Evolutionary conservation across 1,284 basidiomycete genomes (phyloP).

Genomic region (Trichosporon asahii): DNA sequence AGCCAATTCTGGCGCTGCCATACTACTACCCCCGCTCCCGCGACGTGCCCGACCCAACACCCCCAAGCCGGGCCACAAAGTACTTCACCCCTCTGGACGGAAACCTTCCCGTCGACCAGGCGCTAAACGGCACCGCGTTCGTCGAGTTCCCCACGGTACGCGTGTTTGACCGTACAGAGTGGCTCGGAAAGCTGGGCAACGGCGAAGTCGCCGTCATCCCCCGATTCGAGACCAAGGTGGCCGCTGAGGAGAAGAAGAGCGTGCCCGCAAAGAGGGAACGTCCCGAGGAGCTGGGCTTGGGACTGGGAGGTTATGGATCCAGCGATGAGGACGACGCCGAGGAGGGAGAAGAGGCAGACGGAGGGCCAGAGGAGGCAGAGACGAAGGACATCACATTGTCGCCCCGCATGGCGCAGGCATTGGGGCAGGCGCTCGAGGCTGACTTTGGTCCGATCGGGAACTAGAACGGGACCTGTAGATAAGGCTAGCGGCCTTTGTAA

Average conservation of each 20-base stretch:
- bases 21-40: slow-evolving; percentile 33
- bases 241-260: neutral
- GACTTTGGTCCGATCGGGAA: slow-evolving; percentile 25
- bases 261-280: neutral
- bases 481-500: neutral
- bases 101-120: slow-evolving; percentile 54
- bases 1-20: slow-evolving; percentile 25
- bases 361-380: neutral
- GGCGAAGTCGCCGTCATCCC: slow-evolving; percentile 46
- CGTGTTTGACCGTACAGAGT: slow-evolving; percentile 61
- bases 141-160: slow-evolving; percentile 77
- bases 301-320: slow-evolving; percentile 24
- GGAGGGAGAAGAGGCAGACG: neutral
- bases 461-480: slow-evolving; percentile 22
- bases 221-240: slow-evolving; percentile 31
- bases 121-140: slow-evolving; percentile 63
- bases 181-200: slow-evolving; percentile 56
- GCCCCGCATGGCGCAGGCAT: slow-evolving; percentile 27
- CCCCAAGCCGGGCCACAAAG: slow-evolving; percentile 23
- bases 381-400: slow-evolving; percentile 15
- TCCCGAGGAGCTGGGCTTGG: neutral
- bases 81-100: slow-evolving; percentile 62
- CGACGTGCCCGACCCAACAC: slow-evolving; percentile 4
- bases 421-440: slow-evolving; percentile 31
- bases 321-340: slow-evolving; percentile 16